Conservation (phyloP, 768 basidiomycete species). For the Auriscalpium orientale region DNA sequence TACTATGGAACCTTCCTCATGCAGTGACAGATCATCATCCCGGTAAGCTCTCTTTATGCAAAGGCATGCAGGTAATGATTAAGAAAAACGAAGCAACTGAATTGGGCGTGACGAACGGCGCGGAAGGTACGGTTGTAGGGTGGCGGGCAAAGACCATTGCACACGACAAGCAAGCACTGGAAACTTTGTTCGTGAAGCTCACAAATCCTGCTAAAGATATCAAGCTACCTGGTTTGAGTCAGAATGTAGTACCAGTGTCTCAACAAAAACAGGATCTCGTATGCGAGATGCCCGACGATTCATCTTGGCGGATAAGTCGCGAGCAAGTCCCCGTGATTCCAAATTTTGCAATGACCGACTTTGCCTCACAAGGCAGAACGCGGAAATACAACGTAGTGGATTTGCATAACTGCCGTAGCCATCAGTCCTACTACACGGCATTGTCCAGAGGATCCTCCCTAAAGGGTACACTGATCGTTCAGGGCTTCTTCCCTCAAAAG, state of each 20-base stretch:
- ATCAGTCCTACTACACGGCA: conserved; percentile 16
- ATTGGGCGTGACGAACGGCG: conserved; percentile 19
- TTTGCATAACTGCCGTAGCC: conserved; percentile 3
- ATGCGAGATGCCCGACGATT: conserved; percentile 6
- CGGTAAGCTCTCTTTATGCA: conserved; percentile 12
- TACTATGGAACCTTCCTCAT: conserved; percentile 17
- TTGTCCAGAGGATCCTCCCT: conserved; percentile 14
- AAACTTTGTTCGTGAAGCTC: conserved; percentile 12
- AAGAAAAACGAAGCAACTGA: conserved; percentile 19
- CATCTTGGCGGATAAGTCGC: background rate
- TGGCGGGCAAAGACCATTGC: conserved; percentile 2
- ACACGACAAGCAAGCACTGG: background rate
- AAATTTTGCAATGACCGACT: conserved; percentile 21
- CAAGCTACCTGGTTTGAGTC: conserved; percentile 8
- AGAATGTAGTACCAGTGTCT: conserved; percentile 16
- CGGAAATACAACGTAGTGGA: conserved; percentile 12
- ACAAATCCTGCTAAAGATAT: conserved; percentile 3
- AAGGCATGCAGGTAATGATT: conserved; percentile 18
- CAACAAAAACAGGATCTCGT: background rate
- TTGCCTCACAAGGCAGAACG: conserved; percentile 16
- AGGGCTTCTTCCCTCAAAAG: conserved; percentile 4
- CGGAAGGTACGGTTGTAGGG: conserved; percentile 13
- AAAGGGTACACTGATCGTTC: conserved; percentile 13
- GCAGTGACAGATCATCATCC: conserved; percentile 11
- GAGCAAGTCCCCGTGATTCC: conserved; percentile 13